These are phyloP conservation scores for Phycomyces nitens DNA, from an alignment of 192 early-diverging fungal genomes.

Conservation along the genomic window DNA sequence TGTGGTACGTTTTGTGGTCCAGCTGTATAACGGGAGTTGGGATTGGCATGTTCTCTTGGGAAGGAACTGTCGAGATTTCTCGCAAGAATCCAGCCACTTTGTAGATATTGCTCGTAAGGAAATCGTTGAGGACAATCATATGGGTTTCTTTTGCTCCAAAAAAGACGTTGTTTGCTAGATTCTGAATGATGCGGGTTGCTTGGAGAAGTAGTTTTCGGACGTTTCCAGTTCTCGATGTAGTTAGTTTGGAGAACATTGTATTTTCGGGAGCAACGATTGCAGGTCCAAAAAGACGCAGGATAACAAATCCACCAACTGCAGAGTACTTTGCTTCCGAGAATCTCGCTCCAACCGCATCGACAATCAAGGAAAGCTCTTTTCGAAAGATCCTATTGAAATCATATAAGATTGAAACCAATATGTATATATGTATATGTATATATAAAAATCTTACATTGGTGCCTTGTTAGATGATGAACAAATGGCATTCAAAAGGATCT, in stretches of 20 bases:
- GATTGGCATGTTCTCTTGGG: background rate
- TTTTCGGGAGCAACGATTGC: conserved; percentile 88
- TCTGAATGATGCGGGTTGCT: conserved; percentile 93
- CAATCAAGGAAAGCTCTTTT: conserved; percentile 75
- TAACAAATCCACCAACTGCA: conserved; percentile 91
- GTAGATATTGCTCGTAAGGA: conserved; percentile 76
- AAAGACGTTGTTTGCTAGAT: conserved; percentile 92
- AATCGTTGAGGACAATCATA: conserved; percentile 85
- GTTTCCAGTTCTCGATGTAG: conserved; percentile 61
- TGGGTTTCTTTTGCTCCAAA: conserved; percentile 94
- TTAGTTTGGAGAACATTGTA: conserved; percentile 59
- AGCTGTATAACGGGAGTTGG: background rate
- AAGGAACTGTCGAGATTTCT: conserved; percentile 58
- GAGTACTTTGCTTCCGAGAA: conserved; percentile 83
- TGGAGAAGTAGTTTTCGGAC: conserved; percentile 79
- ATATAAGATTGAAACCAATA: background rate
- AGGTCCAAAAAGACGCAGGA: conserved; percentile 91
- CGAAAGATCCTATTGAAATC: conserved; percentile 49
- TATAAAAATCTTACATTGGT: conserved; percentile 57
- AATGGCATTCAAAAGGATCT: conserved; percentile 76
- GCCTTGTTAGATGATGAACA: conserved; percentile 62
- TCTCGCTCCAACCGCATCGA: conserved; percentile 63
- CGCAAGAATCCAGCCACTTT: conserved; percentile 74
- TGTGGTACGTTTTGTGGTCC: conserved; percentile 14
- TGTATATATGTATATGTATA: no score